Base-by-base conservation (phyloP, 2,329 filamentous ascomycete genomes). In the Diaporthe australafricana region DNA sequence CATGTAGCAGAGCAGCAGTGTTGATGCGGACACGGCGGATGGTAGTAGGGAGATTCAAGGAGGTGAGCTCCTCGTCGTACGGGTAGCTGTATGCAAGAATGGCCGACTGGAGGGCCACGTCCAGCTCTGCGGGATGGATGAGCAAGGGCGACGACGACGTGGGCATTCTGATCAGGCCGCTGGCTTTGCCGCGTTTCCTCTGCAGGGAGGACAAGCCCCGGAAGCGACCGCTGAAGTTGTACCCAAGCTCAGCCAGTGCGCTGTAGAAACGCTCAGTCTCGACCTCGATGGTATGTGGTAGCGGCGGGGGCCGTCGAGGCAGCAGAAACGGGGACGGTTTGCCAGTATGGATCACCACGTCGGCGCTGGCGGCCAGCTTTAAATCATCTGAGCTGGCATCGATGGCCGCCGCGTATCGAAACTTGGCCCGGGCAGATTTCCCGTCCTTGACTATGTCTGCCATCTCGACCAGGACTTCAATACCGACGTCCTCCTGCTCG, bases 31-130 rank as follows among this genome's bases (percentile, higher is more conserved):
- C n/a, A n/a, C n/a, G n/a, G n/a, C n/a, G n/a, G n/a, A n/a, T n/a
- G n/a, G n/a, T n/a, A n/a, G n/a, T n/a, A n/a, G n/a, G n/a, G n/a
- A n/a, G n/a, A n/a, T n/a, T n/a, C n/a, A n/a, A n/a, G n/a, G n/a
- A n/a, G n/a, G n/a, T n/a, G 1, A 72, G n/a, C 17, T 30, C n/a
- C 12, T 52, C 50, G n/a, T 70, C 67, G 2, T 30, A 32, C 3
- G 71, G 71, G n/a, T 72, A 72, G 42, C 67, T 67, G 22, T 70
- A 67, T 0, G 71, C 71, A 16, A 62, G 30, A 2, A 72, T 56
- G 17, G 56, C n/a, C 0, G 67, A 52, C 52, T 72, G 71, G 5
- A 72, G 32, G 9, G 57, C 57, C 6, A 27, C 35, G 27, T 72
- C 71, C 2, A 72, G 30, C 11, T 50, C 42, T 2, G 42, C 66